These are phyloP conservation scores for Capsicum baccatum DNA, from an alignment of 257 asterid species.

Conservation along the genomic window DNA sequence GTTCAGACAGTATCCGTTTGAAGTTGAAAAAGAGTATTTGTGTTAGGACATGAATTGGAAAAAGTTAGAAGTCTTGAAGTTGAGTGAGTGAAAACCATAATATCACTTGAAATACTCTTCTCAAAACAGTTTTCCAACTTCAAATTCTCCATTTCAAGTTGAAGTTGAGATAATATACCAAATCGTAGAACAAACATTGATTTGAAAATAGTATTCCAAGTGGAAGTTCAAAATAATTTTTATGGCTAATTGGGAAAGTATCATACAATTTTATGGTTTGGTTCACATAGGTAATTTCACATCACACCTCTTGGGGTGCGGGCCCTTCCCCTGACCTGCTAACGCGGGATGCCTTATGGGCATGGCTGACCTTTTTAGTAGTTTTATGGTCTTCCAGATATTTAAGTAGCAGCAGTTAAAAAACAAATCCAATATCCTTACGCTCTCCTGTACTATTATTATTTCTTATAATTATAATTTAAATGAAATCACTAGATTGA, in stretches of 20 bases:
- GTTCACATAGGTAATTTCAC: neutral
- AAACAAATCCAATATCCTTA: too few species aligned
- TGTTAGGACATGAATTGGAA: neutral
- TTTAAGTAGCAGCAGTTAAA: too few species aligned
- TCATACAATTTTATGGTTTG: neutral
- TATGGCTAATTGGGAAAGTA: neutral
- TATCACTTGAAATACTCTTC: neutral
- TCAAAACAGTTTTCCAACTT: neutral
- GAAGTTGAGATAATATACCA: neutral
- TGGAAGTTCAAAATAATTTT: neutral
- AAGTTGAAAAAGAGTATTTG: neutral
- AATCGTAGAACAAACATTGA: neutral
- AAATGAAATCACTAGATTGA: neutral
- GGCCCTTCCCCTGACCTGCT: too few species aligned
- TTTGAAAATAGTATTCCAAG: neutral
- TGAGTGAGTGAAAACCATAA: neutral
- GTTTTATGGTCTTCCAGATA: too few species aligned
- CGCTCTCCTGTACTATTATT: too few species aligned
- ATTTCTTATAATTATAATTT: too few species aligned
- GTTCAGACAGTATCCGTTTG: neutral
- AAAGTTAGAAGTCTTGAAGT: neutral
- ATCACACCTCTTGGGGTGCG: neutral
- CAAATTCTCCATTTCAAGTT: neutral
- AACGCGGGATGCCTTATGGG: too few species aligned
- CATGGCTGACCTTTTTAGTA: too few species aligned